Evolutionary conservation across 2,329 filamentous ascomycete species (phyloP).

Genomic region (Neurospora crassa): DNA sequence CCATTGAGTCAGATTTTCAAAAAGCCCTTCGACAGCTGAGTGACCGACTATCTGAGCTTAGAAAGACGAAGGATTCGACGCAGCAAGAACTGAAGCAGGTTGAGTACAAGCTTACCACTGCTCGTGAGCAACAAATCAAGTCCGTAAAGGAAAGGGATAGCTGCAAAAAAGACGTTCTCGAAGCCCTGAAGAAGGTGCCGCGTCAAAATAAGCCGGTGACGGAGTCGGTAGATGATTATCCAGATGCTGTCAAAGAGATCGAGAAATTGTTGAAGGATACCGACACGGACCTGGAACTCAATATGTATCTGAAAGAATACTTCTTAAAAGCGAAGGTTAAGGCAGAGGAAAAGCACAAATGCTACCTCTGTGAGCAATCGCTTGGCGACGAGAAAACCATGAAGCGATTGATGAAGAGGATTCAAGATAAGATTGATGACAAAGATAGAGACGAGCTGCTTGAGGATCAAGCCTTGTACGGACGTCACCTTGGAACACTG

Average conservation of each 20-base stretch:
- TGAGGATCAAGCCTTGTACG: conserved; percentile 49
- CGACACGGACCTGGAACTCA: conserved; percentile 53
- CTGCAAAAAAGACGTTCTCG: conserved; percentile 48
- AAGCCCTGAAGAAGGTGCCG: conserved; percentile 35
- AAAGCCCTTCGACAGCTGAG: conserved; percentile 47
- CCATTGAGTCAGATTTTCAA: conserved; percentile 64
- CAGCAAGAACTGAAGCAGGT: conserved; percentile 67
- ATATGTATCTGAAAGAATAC: conserved; percentile 37
- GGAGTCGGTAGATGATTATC: conserved; percentile 43
- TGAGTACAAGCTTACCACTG: conserved; percentile 60
- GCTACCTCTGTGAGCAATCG: conserved; percentile 63
- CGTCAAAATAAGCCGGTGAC: conserved; percentile 16
- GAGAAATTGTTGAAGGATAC: conserved; percentile 50
- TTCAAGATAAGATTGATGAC: too few relatives aligned
- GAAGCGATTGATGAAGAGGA: too few relatives aligned
- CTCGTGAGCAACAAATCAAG: conserved; percentile 53
- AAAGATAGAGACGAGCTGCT: conserved; percentile 29
- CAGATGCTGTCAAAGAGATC: conserved; percentile 37
- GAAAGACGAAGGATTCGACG: conserved; percentile 59
- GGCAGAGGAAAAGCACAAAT: conserved; percentile 60
- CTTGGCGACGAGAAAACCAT: conserved; percentile 39
- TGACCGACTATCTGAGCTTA: conserved; percentile 50
- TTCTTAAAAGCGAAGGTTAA: conserved; percentile 58
- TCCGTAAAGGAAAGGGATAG: conserved; percentile 52
- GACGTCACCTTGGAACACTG: conserved; percentile 47